phyloP scores from a whole-genome alignment of 495 filamentous ascomycete genomes.

The Bacidia rubella region DNA sequence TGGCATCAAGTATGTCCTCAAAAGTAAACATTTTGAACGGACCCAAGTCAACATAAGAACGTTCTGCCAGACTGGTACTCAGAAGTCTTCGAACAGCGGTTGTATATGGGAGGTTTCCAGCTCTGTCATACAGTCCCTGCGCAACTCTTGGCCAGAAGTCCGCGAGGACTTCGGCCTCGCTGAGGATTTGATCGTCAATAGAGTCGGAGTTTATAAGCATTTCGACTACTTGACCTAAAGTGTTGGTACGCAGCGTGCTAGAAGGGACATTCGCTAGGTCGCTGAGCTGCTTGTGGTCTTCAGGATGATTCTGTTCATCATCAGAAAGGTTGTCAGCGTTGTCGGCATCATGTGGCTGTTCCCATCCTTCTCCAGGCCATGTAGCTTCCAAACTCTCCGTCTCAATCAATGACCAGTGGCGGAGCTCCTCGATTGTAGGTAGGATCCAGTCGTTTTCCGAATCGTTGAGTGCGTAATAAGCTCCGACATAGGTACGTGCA shows the following conservation, averaged over 20 bases:
- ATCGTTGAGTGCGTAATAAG: conserved; percentile 2
- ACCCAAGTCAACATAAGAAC: conserved; percentile 1
- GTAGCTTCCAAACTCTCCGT: conserved; percentile 3
- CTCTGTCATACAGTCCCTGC: not conserved
- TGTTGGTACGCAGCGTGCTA: not conserved
- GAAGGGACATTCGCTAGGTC: too few species aligned
- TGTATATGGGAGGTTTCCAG: not conserved
- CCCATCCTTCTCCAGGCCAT: conserved; percentile 7
- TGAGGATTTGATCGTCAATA: not conserved
- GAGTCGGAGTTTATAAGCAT: not conserved
- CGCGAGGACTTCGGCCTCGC: conserved; percentile 1
- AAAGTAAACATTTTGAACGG: not conserved
- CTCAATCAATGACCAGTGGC: not conserved
- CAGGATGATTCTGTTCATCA: not conserved
- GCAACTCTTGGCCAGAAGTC: conserved; percentile 7
- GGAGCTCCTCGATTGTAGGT: not conserved
- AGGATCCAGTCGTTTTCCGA: not conserved
- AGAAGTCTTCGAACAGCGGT: not conserved
- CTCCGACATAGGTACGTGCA: conserved; percentile 7
- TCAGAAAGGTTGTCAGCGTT: not conserved
- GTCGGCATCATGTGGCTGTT: not conserved
- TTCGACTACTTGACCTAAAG: not conserved
- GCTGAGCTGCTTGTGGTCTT: too few species aligned
- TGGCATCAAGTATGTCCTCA: not conserved
- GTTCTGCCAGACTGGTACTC: not conserved